These are phyloP conservation scores for Porphyrellus cyaneotinctus DNA, from an alignment of 768 basidiomycete genomes.

Conservation along the genomic window DNA sequence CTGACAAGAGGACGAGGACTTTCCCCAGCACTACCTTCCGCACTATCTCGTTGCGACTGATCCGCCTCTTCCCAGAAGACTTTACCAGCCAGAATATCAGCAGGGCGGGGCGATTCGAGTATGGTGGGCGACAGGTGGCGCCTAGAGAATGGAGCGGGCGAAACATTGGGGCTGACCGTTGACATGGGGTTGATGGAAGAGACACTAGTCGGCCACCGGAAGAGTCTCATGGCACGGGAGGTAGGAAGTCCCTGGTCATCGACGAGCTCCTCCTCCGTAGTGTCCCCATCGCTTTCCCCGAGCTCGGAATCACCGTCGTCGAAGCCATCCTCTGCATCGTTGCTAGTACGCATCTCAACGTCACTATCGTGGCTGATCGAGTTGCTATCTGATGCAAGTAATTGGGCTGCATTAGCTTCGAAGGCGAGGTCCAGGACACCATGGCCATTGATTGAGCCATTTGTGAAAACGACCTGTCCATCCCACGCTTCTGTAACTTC, in stretches of 20 bases:
- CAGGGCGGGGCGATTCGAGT: slow-evolving; percentile 50
- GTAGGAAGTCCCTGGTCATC: slow-evolving; percentile 70
- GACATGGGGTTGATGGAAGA: slow-evolving; percentile 71
- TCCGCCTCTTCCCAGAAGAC: slow-evolving; percentile 50
- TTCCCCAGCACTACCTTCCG: slow-evolving; percentile 32
- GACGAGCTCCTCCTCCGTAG: slow-evolving; percentile 83
- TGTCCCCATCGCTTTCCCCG: slow-evolving; percentile 62
- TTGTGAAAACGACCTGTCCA: slow-evolving; percentile 70
- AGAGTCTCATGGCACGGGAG: slow-evolving; percentile 68
- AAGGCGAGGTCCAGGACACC: slow-evolving; percentile 66
- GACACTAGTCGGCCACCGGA: slow-evolving; percentile 59
- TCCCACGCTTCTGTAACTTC: slow-evolving; percentile 73
- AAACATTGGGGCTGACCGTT: slow-evolving; percentile 59
- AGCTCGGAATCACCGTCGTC: slow-evolving; percentile 47
- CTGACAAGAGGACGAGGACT: slow-evolving; percentile 16
- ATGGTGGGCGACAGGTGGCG: slow-evolving; percentile 26
- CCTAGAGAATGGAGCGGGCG: slow-evolving; percentile 39
- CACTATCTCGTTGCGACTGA: slow-evolving; percentile 34
- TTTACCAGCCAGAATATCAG: slow-evolving; percentile 65
- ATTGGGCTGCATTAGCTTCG: slow-evolving; percentile 55
- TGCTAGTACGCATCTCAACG: slow-evolving; percentile 42
- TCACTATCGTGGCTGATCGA: slow-evolving; percentile 53
- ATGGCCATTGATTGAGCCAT: slow-evolving; percentile 47
- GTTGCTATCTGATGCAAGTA: slow-evolving; percentile 46
- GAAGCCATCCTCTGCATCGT: slow-evolving; percentile 24